These are phyloP conservation scores for Sporisorium reilianum DNA, from an alignment of 1,284 basidiomycete genomes.

Conservation along the genomic window DNA sequence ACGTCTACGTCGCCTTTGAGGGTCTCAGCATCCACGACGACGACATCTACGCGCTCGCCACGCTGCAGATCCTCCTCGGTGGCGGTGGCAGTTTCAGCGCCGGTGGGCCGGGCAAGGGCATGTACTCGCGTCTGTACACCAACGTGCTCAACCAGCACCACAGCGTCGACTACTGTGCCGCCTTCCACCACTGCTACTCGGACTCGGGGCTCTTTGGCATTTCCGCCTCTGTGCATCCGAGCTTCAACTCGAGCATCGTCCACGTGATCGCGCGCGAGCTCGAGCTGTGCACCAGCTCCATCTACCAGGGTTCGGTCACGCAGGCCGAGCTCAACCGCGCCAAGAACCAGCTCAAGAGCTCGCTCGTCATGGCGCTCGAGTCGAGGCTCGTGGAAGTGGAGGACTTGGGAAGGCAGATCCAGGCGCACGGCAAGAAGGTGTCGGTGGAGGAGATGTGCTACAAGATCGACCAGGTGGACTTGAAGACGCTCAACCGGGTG, in stretches of 20 bases:
- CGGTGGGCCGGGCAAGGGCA: constrained; percentile 96
- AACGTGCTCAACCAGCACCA: constrained; percentile 95
- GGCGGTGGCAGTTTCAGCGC: constrained; percentile 96
- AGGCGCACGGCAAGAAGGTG: constrained; percentile 90
- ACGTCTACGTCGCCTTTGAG: constrained; percentile 92
- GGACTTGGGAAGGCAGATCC: constrained; percentile 77
- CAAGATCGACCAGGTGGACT: constrained; percentile 84
- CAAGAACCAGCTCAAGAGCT: constrained; percentile 95
- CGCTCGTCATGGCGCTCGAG: constrained; percentile 94
- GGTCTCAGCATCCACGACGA: constrained; percentile 91
- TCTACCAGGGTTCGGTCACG: constrained; percentile 72
- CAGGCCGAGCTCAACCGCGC: constrained; percentile 82
- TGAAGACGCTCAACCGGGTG: constrained; percentile 79
- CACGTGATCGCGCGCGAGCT: constrained; percentile 87
- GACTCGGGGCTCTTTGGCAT: constrained; percentile 95
- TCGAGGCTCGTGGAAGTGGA: constrained; percentile 81
- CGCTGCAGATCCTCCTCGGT: constrained; percentile 93
- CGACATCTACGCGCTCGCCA: constrained; percentile 93
- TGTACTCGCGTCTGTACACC: constrained; percentile 98
- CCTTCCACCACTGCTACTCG: constrained; percentile 97
- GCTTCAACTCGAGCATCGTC: constrained; percentile 77
- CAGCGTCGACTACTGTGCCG: constrained; percentile 94
- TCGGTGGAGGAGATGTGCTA: constrained; percentile 91
- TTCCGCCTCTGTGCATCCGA: constrained; percentile 86
- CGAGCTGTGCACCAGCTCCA: constrained; percentile 69